These are phyloP conservation scores for Cladosporium sp. DNA, from an alignment of 2,329 filamentous ascomycete species.

Conservation along the genomic window DNA sequence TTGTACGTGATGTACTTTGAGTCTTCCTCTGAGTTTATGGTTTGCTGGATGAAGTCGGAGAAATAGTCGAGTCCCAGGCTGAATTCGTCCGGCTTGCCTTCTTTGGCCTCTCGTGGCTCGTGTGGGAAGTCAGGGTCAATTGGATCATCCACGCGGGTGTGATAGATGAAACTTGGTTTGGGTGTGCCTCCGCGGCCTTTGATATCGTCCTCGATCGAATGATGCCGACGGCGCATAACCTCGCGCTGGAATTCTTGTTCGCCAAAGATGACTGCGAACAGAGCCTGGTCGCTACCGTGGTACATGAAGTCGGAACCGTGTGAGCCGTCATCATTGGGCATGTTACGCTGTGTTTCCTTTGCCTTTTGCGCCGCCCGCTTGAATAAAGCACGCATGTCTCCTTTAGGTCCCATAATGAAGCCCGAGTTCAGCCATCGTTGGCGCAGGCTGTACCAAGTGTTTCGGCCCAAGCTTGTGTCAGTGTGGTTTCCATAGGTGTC, in stretches of 20 bases:
- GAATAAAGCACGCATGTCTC: conserved; percentile 29
- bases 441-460: conserved; percentile 21
- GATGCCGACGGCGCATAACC: conserved; percentile 29
- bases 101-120: conserved; percentile 19
- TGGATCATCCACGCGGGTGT: conserved; percentile 23
- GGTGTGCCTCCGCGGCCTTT: conserved; percentile 1
- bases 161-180: conserved; percentile 15
- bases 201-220: conserved; percentile 22
- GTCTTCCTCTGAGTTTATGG: conserved; percentile 24
- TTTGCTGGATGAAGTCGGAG: conserved; percentile 24
- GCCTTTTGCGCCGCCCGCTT: conserved; percentile 27
- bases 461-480: conserved; percentile 22
- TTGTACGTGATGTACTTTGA: conserved; percentile 22
- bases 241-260: conserved; percentile 35
- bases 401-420: conserved; percentile 29
- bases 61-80: conserved; percentile 26
- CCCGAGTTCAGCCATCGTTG: conserved; percentile 31
- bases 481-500: conserved; percentile 45
- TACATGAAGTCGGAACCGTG: conserved; percentile 29
- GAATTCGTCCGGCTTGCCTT: conserved; percentile 26
- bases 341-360: conserved; percentile 23
- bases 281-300: conserved; percentile 29
- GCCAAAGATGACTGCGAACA: conserved; percentile 32
- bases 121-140: conserved; percentile 25
- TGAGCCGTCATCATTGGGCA: conserved; percentile 30